Evolutionary conservation across 2,329 filamentous ascomycete species (phyloP), one percentile per base, ranked within the genome.

Genomic region (Corinectria fuckeliana): DNA sequence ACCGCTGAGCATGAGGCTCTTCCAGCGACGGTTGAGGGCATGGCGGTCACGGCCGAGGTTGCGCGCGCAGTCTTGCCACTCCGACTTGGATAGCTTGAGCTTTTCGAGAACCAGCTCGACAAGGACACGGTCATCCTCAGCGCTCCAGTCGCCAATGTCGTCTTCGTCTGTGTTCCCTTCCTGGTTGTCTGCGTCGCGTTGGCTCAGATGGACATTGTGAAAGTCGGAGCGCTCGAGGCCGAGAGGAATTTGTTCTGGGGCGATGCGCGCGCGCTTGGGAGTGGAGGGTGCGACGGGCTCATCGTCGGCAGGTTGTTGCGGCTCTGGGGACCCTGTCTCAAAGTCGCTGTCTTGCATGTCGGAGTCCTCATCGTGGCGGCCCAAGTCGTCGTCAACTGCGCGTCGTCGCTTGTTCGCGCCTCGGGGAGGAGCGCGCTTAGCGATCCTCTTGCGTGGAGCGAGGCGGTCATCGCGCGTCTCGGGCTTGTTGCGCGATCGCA

Each of bases 71-170:
- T 90, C 87, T 59, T 88, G 85, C 87, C 87, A 89, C 58, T 90
- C 86, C 50, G 81, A 80, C 74, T 86, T 88, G 66, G 82, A 83
- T 20, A 90, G 79, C 74, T 84, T 84, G 55, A 90, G 79, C 77
- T 89, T 89, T 71, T 88, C 86, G 5, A 90, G 78, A 36, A 90
- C 85, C 16, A 90, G 80, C 74, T 89, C 86, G n/a, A 90, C 85
- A 2, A 90, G 78, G 57, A 88, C 79, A 57, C 85, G 80, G 71
- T 90, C 87, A 61, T 90, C 86, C 63, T 89, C 87, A 2, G 79
- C 78, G 59, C 81, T 87, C 88, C 88, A 90, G 36, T 76, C 75
- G 57, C 79, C 76, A 54, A 77, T 80, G 59, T 82, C 81, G 2
- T 72, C 75, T 50, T 81, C 81, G 25, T n/a, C n/a, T n/a, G 75